phyloP scores from a whole-genome alignment of 2,329 filamentous ascomycete species.

The Penicillium sp. region DNA sequence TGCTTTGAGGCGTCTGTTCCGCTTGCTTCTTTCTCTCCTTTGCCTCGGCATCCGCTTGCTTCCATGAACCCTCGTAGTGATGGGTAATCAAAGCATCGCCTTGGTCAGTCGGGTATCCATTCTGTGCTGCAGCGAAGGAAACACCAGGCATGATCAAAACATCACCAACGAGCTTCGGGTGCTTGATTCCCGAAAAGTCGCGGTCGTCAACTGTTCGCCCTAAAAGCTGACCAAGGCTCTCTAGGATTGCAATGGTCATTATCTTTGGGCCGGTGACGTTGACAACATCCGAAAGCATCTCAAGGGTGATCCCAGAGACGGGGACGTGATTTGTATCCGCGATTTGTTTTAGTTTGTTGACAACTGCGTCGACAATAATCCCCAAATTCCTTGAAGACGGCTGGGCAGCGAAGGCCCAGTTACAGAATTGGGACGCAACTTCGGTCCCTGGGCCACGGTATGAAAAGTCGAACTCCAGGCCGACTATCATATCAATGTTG shows the following conservation, averaged over 20 bases:
- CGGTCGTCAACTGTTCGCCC: slow-evolving; percentile 22
- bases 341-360: slow-evolving; percentile 16
- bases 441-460: slow-evolving; percentile 9
- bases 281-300: slow-evolving; percentile 31
- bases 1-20: not conserved
- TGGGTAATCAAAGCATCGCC: slow-evolving; percentile 16
- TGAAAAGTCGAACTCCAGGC: slow-evolving; percentile 40
- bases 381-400: not conserved
- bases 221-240: slow-evolving; percentile 20
- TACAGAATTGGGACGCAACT: slow-evolving; percentile 23
- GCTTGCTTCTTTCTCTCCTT: slow-evolving; percentile 18
- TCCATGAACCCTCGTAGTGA: slow-evolving; percentile 23
- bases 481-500: slow-evolving; percentile 38
- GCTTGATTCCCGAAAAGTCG: slow-evolving; percentile 24
- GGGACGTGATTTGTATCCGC: slow-evolving; percentile 15
- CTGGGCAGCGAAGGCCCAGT: not conserved
- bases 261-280: slow-evolving; percentile 31
- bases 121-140: slow-evolving; percentile 28
- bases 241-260: slow-evolving; percentile 25
- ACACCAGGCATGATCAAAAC: slow-evolving; percentile 28
- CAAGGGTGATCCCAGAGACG: slow-evolving; percentile 18
- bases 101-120: slow-evolving; percentile 21
- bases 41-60: slow-evolving; percentile 17
- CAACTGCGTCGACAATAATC: not conserved
- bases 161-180: slow-evolving; percentile 27